Conservation (phyloP, 2,329 filamentous ascomycete genomes). For the Mollisiaceae sp. region DNA sequence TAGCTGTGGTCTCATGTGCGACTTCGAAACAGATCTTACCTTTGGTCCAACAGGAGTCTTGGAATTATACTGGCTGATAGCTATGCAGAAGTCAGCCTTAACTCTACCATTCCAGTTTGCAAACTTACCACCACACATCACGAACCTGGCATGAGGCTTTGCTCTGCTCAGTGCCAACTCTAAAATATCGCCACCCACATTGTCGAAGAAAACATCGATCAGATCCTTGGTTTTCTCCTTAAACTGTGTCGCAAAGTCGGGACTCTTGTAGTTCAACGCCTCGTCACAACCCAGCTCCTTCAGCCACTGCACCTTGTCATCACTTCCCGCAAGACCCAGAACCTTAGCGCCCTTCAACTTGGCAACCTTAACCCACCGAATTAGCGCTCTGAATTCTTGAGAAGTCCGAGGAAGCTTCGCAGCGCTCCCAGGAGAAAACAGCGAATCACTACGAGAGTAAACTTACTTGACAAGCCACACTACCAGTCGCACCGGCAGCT, state of each 20-base stretch:
- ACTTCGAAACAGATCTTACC: constrained; percentile 37
- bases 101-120: background rate
- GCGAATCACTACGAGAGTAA: too few relatives aligned
- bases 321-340: constrained; percentile 69
- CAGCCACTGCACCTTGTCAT: constrained; percentile 72
- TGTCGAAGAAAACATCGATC: constrained; percentile 77
- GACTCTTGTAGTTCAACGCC: constrained; percentile 72
- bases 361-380: constrained; percentile 50
- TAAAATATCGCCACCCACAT: constrained; percentile 74
- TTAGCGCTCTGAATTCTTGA: too few relatives aligned
- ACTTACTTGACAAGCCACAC: constrained; percentile 70
- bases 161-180: constrained; percentile 69
- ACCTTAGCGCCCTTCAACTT: constrained; percentile 69
- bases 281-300: constrained; percentile 69
- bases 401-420: too few relatives aligned
- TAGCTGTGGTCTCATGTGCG: constrained; percentile 9
- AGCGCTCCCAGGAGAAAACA: too few relatives aligned
- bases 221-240: constrained; percentile 61
- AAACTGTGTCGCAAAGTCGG: constrained; percentile 64
- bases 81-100: constrained; percentile 19
- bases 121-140: constrained; percentile 66
- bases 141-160: constrained; percentile 66
- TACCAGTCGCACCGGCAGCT: constrained; percentile 79
- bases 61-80: constrained; percentile 72
- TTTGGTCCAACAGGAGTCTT: constrained; percentile 59